Evolutionary conservation across 805 yeast species (phyloP).

Genomic region (Candida gorgasii): DNA sequence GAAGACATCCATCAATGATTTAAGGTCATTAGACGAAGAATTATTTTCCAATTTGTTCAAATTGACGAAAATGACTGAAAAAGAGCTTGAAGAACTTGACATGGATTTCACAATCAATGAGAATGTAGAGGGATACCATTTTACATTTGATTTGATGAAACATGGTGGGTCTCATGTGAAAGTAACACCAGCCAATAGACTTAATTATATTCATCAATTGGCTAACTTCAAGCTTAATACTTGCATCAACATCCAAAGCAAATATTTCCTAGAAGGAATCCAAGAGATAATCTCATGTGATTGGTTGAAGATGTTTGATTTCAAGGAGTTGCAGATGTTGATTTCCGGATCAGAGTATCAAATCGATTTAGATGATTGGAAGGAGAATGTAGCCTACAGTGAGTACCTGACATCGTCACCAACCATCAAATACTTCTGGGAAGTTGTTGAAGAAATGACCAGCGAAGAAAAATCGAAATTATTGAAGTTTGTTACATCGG

Average conservation of each 20-base stretch:
- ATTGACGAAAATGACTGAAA: constrained; percentile 53
- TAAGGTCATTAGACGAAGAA: constrained; percentile 67
- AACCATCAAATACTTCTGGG: constrained; percentile 74
- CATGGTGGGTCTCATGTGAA: constrained; percentile 56
- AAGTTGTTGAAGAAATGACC: constrained; percentile 66
- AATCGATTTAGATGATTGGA: constrained; percentile 71
- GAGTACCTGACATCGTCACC: constrained; percentile 56
- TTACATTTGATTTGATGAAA: constrained; percentile 54
- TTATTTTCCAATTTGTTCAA: constrained; percentile 66
- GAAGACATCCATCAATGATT: constrained; percentile 75
- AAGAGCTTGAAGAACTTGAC: constrained; percentile 59
- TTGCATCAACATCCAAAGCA: constrained; percentile 57
- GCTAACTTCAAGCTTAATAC: constrained; percentile 79
- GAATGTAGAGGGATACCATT: constrained; percentile 34
- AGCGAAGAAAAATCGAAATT: constrained; percentile 63
- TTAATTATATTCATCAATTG: constrained; percentile 73
- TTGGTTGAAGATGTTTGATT: constrained; percentile 86
- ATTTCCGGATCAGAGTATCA: constrained; percentile 76
- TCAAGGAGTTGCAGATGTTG: constrained; percentile 79
- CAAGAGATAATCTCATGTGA: constrained; percentile 63
- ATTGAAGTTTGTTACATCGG: constrained; percentile 88
- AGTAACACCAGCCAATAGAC: constrained; percentile 62
- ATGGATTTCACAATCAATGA: constrained; percentile 68
- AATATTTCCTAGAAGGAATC: constrained; percentile 68
- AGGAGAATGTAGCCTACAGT: constrained; percentile 61